Conservation (phyloP, 768 basidiomycete species). For the Flagelloscypha sp. region DNA sequence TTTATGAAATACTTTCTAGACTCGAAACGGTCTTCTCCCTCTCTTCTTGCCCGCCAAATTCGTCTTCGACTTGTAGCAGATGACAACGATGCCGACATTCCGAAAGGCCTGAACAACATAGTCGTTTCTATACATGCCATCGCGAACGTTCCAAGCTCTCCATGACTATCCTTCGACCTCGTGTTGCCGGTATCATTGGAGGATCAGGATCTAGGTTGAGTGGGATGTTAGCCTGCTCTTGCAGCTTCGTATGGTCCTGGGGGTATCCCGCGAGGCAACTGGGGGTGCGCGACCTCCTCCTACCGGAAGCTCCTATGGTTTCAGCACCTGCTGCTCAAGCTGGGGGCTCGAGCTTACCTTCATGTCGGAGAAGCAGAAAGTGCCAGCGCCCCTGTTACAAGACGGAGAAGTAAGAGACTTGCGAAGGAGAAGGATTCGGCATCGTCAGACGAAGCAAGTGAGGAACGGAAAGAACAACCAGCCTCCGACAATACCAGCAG, state of each 20-base stretch:
- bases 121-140: slow-evolving; percentile 98
- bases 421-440: no score
- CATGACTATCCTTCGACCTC: slow-evolving; percentile 93
- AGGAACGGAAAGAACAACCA: slow-evolving; percentile 21
- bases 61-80: slow-evolving; percentile 84
- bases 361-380: no score
- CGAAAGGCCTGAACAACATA: slow-evolving; percentile 79
- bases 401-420: no score
- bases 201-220: slow-evolving; percentile 54
- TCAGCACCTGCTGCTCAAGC: slow-evolving; percentile 43
- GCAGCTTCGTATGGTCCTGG: no score
- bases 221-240: slow-evolving; percentile 86
- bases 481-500: slow-evolving; percentile 21
- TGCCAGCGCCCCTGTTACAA: no score
- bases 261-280: no score
- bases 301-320: no score
- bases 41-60: slow-evolving; percentile 85
- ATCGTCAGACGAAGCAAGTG: slow-evolving; percentile 21
- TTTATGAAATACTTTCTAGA: slow-evolving; percentile 34
- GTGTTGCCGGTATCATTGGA: slow-evolving; percentile 65
- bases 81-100: slow-evolving; percentile 84
- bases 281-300: no score
- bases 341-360: no score
- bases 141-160: slow-evolving; percentile 93
- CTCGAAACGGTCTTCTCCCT: slow-evolving; percentile 84